Base-by-base conservation (phyloP, 768 basidiomycete species). In the Russula vinacea region DNA sequence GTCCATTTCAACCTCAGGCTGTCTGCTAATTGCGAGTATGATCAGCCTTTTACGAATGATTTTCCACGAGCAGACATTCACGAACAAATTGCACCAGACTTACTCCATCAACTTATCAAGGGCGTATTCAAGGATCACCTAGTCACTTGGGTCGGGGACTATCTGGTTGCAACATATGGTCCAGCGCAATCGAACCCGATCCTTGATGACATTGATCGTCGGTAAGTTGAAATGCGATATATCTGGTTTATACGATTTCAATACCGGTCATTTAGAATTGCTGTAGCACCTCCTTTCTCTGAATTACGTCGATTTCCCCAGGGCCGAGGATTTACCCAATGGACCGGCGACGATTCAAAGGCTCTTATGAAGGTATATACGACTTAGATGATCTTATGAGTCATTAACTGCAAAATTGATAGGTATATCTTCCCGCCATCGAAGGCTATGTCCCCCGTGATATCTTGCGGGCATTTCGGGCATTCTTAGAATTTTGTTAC, bases 401-500 rank as follows among this genome's bases (percentile, higher is more conserved):
- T n/a, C n/a, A n/a, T n/a, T n/a, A n/a, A n/a, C n/a, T n/a, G n/a
- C n/a, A n/a, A n/a, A n/a, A n/a, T n/a, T n/a, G n/a, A n/a, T n/a
- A 73, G 71, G 68, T 73, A 0, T 72, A 68, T 22, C 59, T 73
- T 1, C 67, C 71, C 1, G 60, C 55, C 2, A 54, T 67, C 6
- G 14, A 32, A 16, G 66, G 58, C 11, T 29, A 64, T 39, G 54
- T 67, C 2, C 60, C 69, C 0, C 39, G 44, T 6, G 6, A 62
- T 0, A 64, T 71, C 55, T 42, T 70, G 1, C 56, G 51, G 9
- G 57, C 67, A 19, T 19, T 71, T 2, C 29, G 59, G 0, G 62
- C 66, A 0, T 71, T 70, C 35, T 47, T 73, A 0, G 70, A 74
- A 4, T 73, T 73, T 54, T 68, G 68, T 17, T 74, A 74, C 47